Evolutionary conservation across 108 stramenopile species (phyloP).

Genomic region (Chaetoceros muelleri): DNA sequence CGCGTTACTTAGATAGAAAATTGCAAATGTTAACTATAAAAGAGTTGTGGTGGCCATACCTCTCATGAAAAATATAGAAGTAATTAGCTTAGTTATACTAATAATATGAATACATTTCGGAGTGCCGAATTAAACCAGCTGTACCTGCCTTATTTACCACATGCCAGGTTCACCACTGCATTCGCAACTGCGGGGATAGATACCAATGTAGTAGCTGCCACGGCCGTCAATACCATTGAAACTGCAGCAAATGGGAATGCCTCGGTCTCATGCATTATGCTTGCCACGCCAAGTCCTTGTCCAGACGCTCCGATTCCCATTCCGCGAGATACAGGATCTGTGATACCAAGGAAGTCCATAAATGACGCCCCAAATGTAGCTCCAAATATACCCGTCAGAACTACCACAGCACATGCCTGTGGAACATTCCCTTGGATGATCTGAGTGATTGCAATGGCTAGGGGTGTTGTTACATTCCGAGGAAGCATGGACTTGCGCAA

Average conservation of each 20-base stretch:
- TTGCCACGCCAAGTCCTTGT: constrained; percentile 39
- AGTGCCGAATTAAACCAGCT: too few species aligned
- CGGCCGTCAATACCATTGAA: constrained; percentile 37
- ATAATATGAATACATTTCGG: too few species aligned
- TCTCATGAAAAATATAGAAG: neutral
- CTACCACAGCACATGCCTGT: constrained; percentile 32
- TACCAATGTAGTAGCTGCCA: constrained; percentile 29
- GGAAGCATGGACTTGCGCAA: constrained; percentile 29
- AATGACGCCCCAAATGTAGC: constrained; percentile 25
- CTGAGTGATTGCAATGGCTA: constrained; percentile 35
- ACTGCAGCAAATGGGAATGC: constrained; percentile 49
- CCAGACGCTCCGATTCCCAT: constrained; percentile 42
- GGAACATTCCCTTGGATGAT: constrained; percentile 34
- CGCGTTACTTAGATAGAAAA: too few species aligned
- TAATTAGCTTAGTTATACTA: neutral
- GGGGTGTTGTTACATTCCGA: constrained; percentile 35
- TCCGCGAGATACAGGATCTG: constrained; percentile 36
- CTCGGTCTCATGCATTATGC: constrained; percentile 36
- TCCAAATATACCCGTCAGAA: constrained; percentile 39
- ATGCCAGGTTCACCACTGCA: constrained; percentile 20
- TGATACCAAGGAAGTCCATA: constrained; percentile 21
- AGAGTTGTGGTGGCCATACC: neutral
- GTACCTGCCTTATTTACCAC: constrained; percentile 6
- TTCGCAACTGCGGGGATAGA: constrained; percentile 33
- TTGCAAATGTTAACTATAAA: constrained; percentile 3